Evolutionary conservation across 208 protist genomes (phyloP), one percentile per base, ranked within the genome.

Genomic region (Leishmania tropica): DNA sequence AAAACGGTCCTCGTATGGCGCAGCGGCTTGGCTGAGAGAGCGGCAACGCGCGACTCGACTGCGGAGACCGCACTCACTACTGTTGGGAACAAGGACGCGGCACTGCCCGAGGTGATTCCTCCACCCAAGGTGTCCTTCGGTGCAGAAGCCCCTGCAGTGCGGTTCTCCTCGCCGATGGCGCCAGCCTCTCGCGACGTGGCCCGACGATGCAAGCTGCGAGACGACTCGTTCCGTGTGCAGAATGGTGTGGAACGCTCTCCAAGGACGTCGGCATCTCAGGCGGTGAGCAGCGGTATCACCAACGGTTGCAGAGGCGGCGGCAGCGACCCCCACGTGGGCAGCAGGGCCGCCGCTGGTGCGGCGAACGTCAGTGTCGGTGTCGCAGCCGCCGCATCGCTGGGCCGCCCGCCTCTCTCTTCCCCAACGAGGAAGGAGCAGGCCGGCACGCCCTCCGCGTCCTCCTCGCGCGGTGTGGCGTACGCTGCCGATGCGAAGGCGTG

Each of bases 1-100:
- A 86, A 89, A 45, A 85, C 93, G 51, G 87, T 97, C 24, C 93
- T 98, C 86, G 72, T 97, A 6, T 98, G 96, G 95, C 88, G 88
- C 42, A 92, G 92, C 8, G 91, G 90, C n/a, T 72, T 96, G 40
- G 87, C 88, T 4, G 81, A 45, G 51, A 11, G 45, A 6, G 47
- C 54, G n/a, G 75, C 56, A 65, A 6, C 11, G 24, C 8, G 54
- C 24, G 56, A 21, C n/a, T 51, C 48, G 24, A n/a, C 42, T 47
- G 10, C 15, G 11, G 45, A 40, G 37, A 31, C 64, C 51, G 60
- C 54, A 45, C 68, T 83, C 21, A 24, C 58, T 37, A 31, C 58
- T 53, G 45, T 53, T 54, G 24, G 40, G n/a, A 15, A 40, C 72
- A 11, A 71, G n/a, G 7, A 53, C 62, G 37, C 28, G 11, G 45